phyloP scores from a whole-genome alignment of 495 filamentous ascomycete species.

The Xylaria intraflava region DNA sequence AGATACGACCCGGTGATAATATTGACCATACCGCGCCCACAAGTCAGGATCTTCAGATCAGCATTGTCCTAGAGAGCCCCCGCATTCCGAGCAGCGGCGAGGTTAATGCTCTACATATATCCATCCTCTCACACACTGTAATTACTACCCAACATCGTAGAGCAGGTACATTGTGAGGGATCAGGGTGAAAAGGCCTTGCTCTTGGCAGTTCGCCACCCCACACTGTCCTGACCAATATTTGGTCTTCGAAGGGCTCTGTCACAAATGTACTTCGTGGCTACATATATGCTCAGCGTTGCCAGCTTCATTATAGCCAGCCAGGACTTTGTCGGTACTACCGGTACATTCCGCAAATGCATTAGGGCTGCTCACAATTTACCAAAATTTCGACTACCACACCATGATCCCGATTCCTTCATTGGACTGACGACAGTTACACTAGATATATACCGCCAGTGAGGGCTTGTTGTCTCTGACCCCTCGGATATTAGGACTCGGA shows the following conservation, averaged over 20 bases:
- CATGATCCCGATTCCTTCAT: neutral
- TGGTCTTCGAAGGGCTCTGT: neutral
- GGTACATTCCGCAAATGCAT: constrained; percentile 9
- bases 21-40: neutral
- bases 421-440: neutral
- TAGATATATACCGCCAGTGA: neutral
- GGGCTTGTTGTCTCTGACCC: neutral
- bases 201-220: constrained; percentile 10
- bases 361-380: too few species aligned
- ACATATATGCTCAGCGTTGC: neutral
- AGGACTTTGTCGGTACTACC: constrained; percentile 1
- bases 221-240: constrained; percentile 3
- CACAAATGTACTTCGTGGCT: neutral
- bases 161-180: neutral
- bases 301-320: constrained; percentile 2
- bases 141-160: too few species aligned
- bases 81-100: neutral
- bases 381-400: constrained; percentile 6
- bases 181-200: neutral
- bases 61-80: constrained; percentile 1
- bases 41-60: neutral
- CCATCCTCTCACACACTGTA: too few species aligned
- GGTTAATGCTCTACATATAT: neutral
- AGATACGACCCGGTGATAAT: too few species aligned
- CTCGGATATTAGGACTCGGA: neutral